Conservation (phyloP, 306 rosid species). For the peach (Prunus persica) region DNA sequence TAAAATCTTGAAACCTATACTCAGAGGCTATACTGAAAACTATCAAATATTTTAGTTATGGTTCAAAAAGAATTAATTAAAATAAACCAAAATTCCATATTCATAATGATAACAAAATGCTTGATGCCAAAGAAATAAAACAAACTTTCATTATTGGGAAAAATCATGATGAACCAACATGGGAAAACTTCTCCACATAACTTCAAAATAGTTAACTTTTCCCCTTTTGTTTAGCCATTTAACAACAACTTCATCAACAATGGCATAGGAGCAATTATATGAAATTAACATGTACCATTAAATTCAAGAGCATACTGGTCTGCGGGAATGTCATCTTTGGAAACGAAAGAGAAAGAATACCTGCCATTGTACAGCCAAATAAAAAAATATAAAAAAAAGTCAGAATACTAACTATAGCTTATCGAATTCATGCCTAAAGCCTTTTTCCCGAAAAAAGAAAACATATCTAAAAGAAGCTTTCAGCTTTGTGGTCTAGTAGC, state of each 20-base stretch:
- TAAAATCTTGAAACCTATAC: background rate
- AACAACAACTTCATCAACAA: conserved; percentile 7
- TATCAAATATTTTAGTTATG: background rate
- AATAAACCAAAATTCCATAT: background rate
- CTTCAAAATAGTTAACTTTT: background rate
- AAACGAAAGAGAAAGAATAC: conserved; percentile 65
- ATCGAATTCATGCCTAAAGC: background rate
- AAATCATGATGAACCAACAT: background rate
- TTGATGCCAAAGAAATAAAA: background rate
- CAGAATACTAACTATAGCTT: background rate
- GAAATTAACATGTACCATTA: conserved; percentile 47
- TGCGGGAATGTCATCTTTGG: conserved; percentile 69
- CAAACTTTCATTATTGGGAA: background rate
- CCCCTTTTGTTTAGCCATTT: conserved; percentile 8
- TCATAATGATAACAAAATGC: background rate
- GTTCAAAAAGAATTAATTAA: background rate
- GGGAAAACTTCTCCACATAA: background rate
- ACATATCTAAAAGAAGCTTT: background rate
- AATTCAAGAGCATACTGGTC: conserved; percentile 69
- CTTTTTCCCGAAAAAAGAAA: background rate
- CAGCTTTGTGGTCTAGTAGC: background rate
- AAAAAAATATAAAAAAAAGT: background rate
- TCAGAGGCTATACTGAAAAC: background rate
- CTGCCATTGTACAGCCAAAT: conserved; percentile 41
- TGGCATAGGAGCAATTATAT: conserved; percentile 18